phyloP scores from a whole-genome alignment of 2,329 filamentous ascomycete genomes.

The Zopfia rhizophila region DNA sequence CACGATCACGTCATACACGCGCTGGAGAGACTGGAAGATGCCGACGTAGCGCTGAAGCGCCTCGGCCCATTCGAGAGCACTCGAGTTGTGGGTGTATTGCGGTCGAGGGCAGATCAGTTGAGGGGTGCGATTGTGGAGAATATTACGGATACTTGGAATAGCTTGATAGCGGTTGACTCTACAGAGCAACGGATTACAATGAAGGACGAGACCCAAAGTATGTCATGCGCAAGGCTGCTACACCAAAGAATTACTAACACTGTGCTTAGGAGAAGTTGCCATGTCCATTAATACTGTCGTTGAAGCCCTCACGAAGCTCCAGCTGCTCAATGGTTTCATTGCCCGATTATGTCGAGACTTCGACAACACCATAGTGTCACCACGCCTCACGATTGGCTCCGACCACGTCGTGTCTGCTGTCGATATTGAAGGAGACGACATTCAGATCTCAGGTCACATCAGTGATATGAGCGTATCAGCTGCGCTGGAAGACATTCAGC shows the following conservation, averaged over 20 bases:
- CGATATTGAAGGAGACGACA: slow-evolving; percentile 45
- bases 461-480: slow-evolving; percentile 41
- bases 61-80: slow-evolving; percentile 71
- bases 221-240: slow-evolving; percentile 13
- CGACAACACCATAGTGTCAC: slow-evolving; percentile 69
- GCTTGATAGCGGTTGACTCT: slow-evolving; percentile 71
- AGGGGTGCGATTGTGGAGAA: slow-evolving; percentile 73
- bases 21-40: slow-evolving; percentile 60
- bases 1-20: slow-evolving; percentile 58
- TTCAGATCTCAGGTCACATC: slow-evolving; percentile 40
- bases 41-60: slow-evolving; percentile 65
- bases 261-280: slow-evolving; percentile 25
- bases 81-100: slow-evolving; percentile 72
- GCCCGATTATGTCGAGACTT: slow-evolving; percentile 70
- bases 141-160: slow-evolving; percentile 76
- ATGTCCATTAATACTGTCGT: slow-evolving; percentile 47
- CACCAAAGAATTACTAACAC: slow-evolving; percentile 1
- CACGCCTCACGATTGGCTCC: slow-evolving; percentile 62
- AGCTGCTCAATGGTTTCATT: slow-evolving; percentile 62
- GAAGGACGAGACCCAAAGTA: slow-evolving; percentile 63
- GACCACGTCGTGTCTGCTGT: slow-evolving; percentile 46
- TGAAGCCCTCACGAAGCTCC: slow-evolving; percentile 49
- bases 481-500: slow-evolving; percentile 43
- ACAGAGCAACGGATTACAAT: slow-evolving; percentile 67
- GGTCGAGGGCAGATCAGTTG: slow-evolving; percentile 72